Evolutionary conservation across 441 rosid genomes (phyloP).

Genomic region (Erysimum pusillum): DNA sequence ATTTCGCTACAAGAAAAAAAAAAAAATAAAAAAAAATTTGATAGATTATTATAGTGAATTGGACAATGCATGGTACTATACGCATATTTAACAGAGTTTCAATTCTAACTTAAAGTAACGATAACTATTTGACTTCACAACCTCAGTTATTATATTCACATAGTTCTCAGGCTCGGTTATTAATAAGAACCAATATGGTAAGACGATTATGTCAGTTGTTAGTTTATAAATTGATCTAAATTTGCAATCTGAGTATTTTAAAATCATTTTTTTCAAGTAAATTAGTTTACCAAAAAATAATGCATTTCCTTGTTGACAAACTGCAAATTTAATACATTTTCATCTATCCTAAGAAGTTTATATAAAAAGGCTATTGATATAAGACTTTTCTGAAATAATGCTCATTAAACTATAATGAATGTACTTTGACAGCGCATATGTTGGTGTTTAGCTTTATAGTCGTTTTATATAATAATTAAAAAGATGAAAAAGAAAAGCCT

Average conservation of each 20-base stretch:
- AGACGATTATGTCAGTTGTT: not conserved
- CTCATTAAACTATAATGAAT: conserved; percentile 14
- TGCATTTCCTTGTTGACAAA: conserved; percentile 16
- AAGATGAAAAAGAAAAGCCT: not conserved
- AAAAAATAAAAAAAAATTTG: not conserved
- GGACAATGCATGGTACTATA: too few species aligned
- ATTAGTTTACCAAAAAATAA: too few species aligned
- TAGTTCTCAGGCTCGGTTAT: not conserved
- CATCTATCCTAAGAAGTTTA: conserved; percentile 22
- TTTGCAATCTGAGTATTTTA: not conserved
- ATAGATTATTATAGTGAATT: too few species aligned
- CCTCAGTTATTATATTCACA: not conserved
- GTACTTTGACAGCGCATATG: conserved; percentile 36
- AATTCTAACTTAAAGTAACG: too few species aligned
- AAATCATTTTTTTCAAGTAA: not conserved
- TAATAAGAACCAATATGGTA: too few species aligned
- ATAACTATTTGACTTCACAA: not conserved
- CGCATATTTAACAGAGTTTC: too few species aligned
- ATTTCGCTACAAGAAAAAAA: conserved; percentile 39
- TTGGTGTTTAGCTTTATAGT: conserved; percentile 39
- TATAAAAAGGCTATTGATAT: conserved; percentile 17
- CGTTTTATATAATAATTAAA: conserved; percentile 10
- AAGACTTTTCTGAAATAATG: not conserved
- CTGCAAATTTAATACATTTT: not conserved
- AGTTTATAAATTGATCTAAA: not conserved